Base-by-base conservation (phyloP, 139 green algal genomes). In the Pleodorina starrii region DNA sequence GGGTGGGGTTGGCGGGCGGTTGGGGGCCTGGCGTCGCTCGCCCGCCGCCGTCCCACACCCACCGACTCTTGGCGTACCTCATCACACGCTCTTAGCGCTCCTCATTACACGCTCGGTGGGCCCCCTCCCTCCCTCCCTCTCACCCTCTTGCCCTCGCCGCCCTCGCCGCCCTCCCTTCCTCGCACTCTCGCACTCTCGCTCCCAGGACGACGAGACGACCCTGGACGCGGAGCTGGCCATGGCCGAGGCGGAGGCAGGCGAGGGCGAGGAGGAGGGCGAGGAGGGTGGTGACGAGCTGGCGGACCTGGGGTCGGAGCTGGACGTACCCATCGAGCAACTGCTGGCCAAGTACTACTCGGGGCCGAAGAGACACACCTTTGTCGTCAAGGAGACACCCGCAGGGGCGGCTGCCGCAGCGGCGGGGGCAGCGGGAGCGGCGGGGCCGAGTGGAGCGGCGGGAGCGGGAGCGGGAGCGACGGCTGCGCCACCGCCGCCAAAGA, bases 251-350 rank as follows among this genome's bases (percentile, higher is more conserved):
- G n/a, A 89, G 19, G 93, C 54, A 23, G 88, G 36, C 25, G 90
- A 86, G n/a, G 57, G 87, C 59, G 88, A 82, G 29, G 86, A 83
- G 40, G 80, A 86, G 25, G 68, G 32, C 7, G 54, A 19, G 9
- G 42, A 29, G 40, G 90, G 73, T 12, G 90, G 69, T 7, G 90
- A 91, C 21, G 97, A 99, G 90, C 60, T 97, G 43, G 93, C 92
- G 50, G 97, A 79, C 0, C 91, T 99, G 81, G 93, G 93, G 38
- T 92, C 91, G 14, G 97, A 99, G 76, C 93, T 92, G 0, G 95
- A 99, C 38, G 81, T 99, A 89, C 94, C 97, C 2, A 73, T 99
- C 9, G 97, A 99, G 85, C 80, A 98, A 93, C 87, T 99, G 86
- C 90, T 99, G 86, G 92, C 92, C 0, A 60, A 57, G 35, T 98